Conservation (phyloP, 2,329 filamentous ascomycete species). For the Daldinia sp. region DNA sequence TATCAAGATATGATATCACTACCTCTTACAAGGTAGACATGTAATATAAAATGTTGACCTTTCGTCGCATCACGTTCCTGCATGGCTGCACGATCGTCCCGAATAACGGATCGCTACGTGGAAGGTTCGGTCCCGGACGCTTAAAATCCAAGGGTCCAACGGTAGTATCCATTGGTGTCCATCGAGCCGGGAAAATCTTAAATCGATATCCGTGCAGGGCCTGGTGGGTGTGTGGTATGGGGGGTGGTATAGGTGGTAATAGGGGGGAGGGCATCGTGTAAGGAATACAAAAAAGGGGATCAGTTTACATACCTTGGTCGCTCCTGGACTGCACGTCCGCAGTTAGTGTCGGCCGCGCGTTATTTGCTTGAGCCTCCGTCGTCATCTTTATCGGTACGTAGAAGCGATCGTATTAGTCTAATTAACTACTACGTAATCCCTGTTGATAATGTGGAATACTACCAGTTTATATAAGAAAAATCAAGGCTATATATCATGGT, state of each 20-base stretch:
- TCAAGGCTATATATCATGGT: background rate
- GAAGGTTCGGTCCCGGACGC: conserved; percentile 8
- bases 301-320: conserved; percentile 20
- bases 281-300: conserved; percentile 4
- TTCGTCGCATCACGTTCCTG: conserved; percentile 5
- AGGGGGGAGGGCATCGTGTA: conserved; percentile 8
- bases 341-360: conserved; percentile 23
- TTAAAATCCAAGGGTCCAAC: conserved; percentile 22
- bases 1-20: background rate
- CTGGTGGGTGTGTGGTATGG: background rate
- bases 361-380: conserved; percentile 19
- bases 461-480: background rate
- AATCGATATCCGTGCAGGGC: background rate
- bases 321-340: conserved; percentile 12
- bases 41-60: background rate
- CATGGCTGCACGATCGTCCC: conserved; percentile 28
- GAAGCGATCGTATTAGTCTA: conserved; percentile 2
- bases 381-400: conserved; percentile 16
- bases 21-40: background rate
- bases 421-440: conserved; percentile 18
- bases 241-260: background rate
- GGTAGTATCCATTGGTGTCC: conserved; percentile 23
- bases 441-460: background rate
- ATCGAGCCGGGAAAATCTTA: conserved; percentile 10
- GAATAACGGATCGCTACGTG: background rate